A percentile compares a stretch with the other conserved stretches of the same genome.
Conservation (phyloP, 148 eudicot species). For the Polygonum aviculare region DNA sequence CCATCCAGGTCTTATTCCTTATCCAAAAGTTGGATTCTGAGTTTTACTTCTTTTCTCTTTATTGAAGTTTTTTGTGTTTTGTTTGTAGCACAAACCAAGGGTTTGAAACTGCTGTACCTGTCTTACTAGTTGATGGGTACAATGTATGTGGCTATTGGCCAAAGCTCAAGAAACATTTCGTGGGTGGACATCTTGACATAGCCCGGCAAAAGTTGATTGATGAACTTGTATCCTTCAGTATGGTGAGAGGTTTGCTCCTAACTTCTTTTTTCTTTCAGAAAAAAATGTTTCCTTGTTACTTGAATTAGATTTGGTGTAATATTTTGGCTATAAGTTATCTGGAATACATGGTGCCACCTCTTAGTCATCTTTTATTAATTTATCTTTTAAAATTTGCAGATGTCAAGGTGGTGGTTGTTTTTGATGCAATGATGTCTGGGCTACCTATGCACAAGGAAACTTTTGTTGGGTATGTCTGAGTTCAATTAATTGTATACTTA, state of each 20-base stretch:
- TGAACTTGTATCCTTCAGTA: slow-evolving; percentile 75
- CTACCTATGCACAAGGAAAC: slow-evolving; percentile 73
- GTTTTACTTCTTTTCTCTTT: slow-evolving; percentile 9
- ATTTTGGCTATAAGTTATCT: background rate
- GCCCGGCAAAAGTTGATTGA: slow-evolving; percentile 92
- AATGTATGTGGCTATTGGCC: slow-evolving; percentile 97
- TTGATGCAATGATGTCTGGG: slow-evolving; percentile 98
- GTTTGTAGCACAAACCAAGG: slow-evolving; percentile 70
- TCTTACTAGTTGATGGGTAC: slow-evolving; percentile 97
- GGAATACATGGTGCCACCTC: background rate
- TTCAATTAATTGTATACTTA: background rate
- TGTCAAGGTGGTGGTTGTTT: slow-evolving; percentile 90
- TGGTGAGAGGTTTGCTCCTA: slow-evolving; percentile 72
- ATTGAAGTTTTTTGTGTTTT: slow-evolving; percentile 11
- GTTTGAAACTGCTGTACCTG: slow-evolving; percentile 68
- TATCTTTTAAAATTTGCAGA: slow-evolving; percentile 32
- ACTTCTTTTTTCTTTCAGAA: slow-evolving; percentile 14
- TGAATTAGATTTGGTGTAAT: background rate
- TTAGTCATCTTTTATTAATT: background rate
- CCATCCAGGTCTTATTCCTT: slow-evolving; percentile 16
- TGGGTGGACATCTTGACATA: slow-evolving; percentile 69
- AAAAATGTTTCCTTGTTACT: background rate
- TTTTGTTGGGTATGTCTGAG: slow-evolving; percentile 63
- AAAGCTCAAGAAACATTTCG: slow-evolving; percentile 88
- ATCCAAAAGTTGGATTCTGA: slow-evolving; percentile 7